Evolutionary conservation across 805 yeast species (phyloP), one percentile per base, ranked within the genome.

Genomic region (Hanseniaspora jakobsenii): DNA sequence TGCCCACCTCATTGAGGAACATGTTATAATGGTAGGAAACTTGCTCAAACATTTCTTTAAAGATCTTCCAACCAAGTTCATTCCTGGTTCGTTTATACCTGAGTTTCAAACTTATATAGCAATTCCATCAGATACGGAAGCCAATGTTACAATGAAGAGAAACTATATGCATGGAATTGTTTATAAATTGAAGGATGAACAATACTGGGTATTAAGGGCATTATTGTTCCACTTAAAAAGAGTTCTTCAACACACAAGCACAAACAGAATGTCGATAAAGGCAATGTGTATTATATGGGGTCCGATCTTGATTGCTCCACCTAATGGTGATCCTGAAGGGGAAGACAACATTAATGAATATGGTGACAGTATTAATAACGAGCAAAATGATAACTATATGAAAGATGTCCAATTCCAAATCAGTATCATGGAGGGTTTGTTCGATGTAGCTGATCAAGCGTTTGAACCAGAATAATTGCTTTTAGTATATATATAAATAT

Each of bases 231-330:
- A 91, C 60, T 72, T 91, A 49, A 77, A 79, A 50, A 73, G 79
- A 46, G 78, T 91, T 12, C 75, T 79, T 30, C 70, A 71, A 23
- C 68, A 76, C 46, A 78, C 77, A 54, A 68, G 69, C 17, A 53
- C 62, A 28, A 85, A 86, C 58, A 71, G 91, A 57, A 91, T 91
- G 98, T 77, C 77, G 37, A 69, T 78, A 47, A 78, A 79, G 55
- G 79, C 81, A 48, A 61, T 91, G 53, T 83, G 94, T 37, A 83
- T 84, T 31, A 86, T 89, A 30, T 91, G 98, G 98, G 95, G 96
- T 0, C 94, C 95, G 16, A 82, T 83, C 2, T 63, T 91, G 42
- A 70, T 91, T 59, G 72, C 78, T 16, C 75, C 77, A 38, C 45
- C 48, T 19, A 32, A 40, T 7, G 32, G 38, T n/a, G 29, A 36